These are phyloP conservation scores for Pugionium cornutum DNA, from an alignment of 345 rosid species.

Conservation along the genomic window DNA sequence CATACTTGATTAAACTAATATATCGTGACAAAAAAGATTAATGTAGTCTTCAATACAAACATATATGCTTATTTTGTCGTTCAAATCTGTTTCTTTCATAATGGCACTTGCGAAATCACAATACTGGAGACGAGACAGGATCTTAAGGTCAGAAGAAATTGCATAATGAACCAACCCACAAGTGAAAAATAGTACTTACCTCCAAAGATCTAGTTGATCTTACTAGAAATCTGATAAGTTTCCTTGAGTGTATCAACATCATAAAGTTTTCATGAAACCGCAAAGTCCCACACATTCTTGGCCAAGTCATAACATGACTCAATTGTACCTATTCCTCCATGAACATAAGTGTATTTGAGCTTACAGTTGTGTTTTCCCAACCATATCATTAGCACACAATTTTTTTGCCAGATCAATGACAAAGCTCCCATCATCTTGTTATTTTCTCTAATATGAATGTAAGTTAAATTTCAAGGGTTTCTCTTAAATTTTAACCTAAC, in stretches of 20 bases:
- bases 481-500: constrained; percentile 65
- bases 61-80: not conserved
- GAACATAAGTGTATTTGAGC: constrained; percentile 70
- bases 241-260: constrained; percentile 50
- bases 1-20: no score
- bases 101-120: no score
- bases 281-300: constrained; percentile 75
- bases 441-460: constrained; percentile 66
- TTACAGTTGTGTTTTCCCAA: constrained; percentile 68
- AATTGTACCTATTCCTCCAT: constrained; percentile 57
- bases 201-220: constrained; percentile 58
- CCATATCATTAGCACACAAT: constrained; percentile 63
- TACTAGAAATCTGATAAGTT: constrained; percentile 70
- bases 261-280: constrained; percentile 54
- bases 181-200: constrained; percentile 42
- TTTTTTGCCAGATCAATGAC: constrained; percentile 65
- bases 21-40: not conserved
- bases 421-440: constrained; percentile 65
- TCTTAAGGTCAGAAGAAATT: not conserved
- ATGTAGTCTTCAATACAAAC: not conserved
- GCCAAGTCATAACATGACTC: constrained; percentile 75
- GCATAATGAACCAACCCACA: not conserved
- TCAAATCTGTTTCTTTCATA: not conserved
- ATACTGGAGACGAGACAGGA: no score
- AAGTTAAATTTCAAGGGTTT: constrained; percentile 77